A percentile compares a stretch with the other conserved stretches of the same genome.
These are phyloP conservation scores for Musa acuminata DNA, from an alignment of 176 grass and related monocot species.

Conservation along the genomic window DNA sequence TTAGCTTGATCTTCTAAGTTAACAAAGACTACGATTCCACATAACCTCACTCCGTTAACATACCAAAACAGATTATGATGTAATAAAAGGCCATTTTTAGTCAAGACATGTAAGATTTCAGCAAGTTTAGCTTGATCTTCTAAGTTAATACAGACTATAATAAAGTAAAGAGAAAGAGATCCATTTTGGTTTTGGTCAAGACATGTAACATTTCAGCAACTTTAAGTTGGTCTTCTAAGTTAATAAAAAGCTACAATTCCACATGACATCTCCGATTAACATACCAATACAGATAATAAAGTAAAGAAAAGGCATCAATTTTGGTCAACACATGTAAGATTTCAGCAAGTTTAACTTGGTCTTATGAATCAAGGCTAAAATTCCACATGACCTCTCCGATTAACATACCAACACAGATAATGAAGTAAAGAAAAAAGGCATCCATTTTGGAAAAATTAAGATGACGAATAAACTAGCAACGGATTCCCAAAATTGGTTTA, in stretches of 20 bases:
- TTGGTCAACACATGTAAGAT: not conserved
- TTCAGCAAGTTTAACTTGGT: not conserved
- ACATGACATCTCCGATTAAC: not conserved
- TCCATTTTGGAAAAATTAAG: not conserved
- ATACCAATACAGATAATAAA: not conserved
- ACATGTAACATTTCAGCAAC: not conserved
- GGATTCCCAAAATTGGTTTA: constrained; percentile 3
- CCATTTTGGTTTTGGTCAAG: not conserved
- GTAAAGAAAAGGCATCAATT: too few species aligned
- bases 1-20: too few species aligned
- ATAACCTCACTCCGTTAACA: not conserved
- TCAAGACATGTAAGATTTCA: too few species aligned
- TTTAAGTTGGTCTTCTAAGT: too few species aligned
- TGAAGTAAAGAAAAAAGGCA: not conserved
- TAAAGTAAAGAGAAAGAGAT: too few species aligned
- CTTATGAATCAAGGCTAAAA: not conserved
- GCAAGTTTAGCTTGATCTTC: too few species aligned
- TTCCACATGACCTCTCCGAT: not conserved
- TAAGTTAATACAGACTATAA: too few species aligned
- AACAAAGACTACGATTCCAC: not conserved
- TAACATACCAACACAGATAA: not conserved
- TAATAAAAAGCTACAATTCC: too few species aligned
- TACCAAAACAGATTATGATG: not conserved
- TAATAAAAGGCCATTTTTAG: too few species aligned
- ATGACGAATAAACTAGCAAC: not conserved